Evolutionary conservation across 768 basidiomycete genomes (phyloP).

Genomic region (Termitomyces sp.): DNA sequence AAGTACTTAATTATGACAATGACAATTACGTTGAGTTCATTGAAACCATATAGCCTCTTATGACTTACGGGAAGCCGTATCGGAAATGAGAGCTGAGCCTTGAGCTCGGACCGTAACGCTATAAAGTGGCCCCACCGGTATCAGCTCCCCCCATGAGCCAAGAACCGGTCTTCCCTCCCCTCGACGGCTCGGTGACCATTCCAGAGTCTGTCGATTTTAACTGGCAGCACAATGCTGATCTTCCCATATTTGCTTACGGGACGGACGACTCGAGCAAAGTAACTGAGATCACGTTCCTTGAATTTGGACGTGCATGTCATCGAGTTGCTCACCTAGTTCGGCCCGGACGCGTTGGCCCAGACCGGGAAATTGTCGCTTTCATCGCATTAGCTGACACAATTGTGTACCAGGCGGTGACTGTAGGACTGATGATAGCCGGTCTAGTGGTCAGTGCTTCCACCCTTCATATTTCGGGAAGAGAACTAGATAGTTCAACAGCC

Average conservation of each 20-base stretch:
- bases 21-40: too few relatives aligned
- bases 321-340: conserved; percentile 29
- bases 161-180: conserved; percentile 10
- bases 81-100: too few relatives aligned
- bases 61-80: too few relatives aligned
- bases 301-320: conserved; percentile 36
- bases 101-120: background rate
- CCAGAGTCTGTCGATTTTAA: conserved; percentile 19
- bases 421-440: conserved; percentile 26
- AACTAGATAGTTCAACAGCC: conserved; percentile 15
- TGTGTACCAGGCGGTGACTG: conserved; percentile 30
- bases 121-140: background rate
- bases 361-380: conserved; percentile 23
- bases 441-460: conserved; percentile 18
- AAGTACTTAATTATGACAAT: too few relatives aligned
- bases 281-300: conserved; percentile 25
- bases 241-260: conserved; percentile 15
- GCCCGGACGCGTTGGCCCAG: conserved; percentile 17
- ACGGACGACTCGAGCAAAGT: conserved; percentile 13
- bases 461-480: background rate
- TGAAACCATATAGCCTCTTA: too few relatives aligned
- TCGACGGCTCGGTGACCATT: conserved; percentile 13
- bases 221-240: conserved; percentile 14
- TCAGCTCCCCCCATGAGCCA: background rate
- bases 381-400: conserved; percentile 23